These are phyloP conservation scores for Ambrosiella cleistominuta DNA, from an alignment of 2,329 filamentous ascomycete species.

Conservation along the genomic window DNA sequence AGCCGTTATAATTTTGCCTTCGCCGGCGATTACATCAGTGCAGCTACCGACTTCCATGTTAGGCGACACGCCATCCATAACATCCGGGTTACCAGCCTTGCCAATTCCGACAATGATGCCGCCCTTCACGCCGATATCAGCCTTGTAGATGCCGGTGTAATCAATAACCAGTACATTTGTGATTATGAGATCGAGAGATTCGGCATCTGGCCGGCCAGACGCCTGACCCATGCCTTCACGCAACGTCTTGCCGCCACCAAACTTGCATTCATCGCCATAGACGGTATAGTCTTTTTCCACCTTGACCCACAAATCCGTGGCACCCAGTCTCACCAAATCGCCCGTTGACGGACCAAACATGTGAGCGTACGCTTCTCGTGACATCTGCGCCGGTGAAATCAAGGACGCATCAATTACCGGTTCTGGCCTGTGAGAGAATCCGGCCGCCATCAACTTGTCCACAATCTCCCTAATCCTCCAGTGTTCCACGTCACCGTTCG, in stretches of 20 bases:
- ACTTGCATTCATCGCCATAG: constrained; percentile 89
- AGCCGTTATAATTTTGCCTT: constrained; percentile 78
- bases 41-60: constrained; percentile 70
- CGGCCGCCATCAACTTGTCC: constrained; percentile 46
- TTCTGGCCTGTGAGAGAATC: constrained; percentile 62
- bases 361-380: constrained; percentile 57
- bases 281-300: constrained; percentile 72
- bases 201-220: constrained; percentile 51
- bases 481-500: constrained; percentile 52
- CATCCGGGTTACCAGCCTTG: constrained; percentile 91
- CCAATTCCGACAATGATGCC: constrained; percentile 77
- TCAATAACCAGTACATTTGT: constrained; percentile 83
- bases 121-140: constrained; percentile 83
- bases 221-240: constrained; percentile 94
- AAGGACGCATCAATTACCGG: constrained; percentile 35
- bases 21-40: constrained; percentile 82
- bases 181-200: constrained; percentile 68
- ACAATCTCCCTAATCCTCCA: constrained; percentile 48
- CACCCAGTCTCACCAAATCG: constrained; percentile 64
- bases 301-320: constrained; percentile 76
- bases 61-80: constrained; percentile 73
- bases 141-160: constrained; percentile 87
- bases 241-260: constrained; percentile 85
- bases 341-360: constrained; percentile 93
- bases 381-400: constrained; percentile 51